Conservation (phyloP, 208 protist species). For the Leptomonas seymouri region DNA sequence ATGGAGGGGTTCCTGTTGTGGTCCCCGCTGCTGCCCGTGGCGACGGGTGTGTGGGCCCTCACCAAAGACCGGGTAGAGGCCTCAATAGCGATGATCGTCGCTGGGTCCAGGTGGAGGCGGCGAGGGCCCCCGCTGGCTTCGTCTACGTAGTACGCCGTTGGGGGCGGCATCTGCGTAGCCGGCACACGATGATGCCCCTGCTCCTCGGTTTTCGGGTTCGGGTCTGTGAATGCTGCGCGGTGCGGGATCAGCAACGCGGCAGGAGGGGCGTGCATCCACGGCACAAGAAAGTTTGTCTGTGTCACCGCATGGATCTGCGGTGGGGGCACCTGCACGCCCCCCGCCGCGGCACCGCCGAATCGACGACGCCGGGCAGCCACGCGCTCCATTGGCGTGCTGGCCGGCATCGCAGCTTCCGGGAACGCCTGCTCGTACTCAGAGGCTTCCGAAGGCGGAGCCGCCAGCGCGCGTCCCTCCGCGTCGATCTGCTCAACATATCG, state of each 20-base stretch:
- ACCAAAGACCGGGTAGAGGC: constrained; percentile 9
- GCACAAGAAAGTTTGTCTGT: background rate
- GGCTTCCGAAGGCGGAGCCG: constrained; percentile 3
- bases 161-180: constrained; percentile 31
- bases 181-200: background rate
- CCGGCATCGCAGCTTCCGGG: constrained; percentile 4
- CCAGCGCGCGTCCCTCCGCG: background rate
- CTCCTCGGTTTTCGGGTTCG: constrained; percentile 6
- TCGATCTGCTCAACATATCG: constrained; percentile 18
- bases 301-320: background rate
- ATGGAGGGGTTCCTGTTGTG: background rate
- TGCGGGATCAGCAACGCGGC: constrained; percentile 9
- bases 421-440: background rate
- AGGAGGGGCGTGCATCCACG: background rate
- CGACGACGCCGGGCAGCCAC: constrained; percentile 17
- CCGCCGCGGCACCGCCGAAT: background rate
- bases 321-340: background rate
- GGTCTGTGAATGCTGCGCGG: constrained; percentile 24
- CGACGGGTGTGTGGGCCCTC: constrained; percentile 11
- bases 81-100: constrained; percentile 19
- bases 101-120: constrained; percentile 17
- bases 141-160: constrained; percentile 25
- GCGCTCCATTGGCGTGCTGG: constrained; percentile 18
- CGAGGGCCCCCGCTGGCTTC: constrained; percentile 6
- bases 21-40: background rate